phyloP scores from a whole-genome alignment of 257 asterid species.

The Ehretia macrophylla region DNA sequence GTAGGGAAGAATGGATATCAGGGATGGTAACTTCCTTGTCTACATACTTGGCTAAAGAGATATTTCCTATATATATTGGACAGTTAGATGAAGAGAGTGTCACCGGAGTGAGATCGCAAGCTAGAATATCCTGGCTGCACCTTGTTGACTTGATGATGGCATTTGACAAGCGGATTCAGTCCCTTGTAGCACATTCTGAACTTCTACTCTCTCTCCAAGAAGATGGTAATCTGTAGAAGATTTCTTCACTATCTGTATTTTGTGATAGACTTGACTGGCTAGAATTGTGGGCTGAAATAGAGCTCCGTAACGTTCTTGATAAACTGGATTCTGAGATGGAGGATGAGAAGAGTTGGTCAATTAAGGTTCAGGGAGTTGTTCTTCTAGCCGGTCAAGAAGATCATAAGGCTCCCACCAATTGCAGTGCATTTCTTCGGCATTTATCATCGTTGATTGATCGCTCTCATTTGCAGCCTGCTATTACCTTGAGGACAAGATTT shows the following conservation, averaged over 20 bases:
- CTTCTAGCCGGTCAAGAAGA: slow-evolving; percentile 57
- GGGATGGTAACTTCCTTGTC: slow-evolving; percentile 77
- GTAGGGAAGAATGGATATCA: slow-evolving; percentile 97
- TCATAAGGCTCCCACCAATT: slow-evolving; percentile 59
- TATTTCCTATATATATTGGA: slow-evolving; percentile 48
- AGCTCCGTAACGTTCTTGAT: slow-evolving; percentile 54
- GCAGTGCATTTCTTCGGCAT: slow-evolving; percentile 46
- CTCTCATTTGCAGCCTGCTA: slow-evolving; percentile 70
- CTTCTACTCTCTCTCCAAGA: too few relatives aligned
- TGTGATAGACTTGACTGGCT: slow-evolving; percentile 97
- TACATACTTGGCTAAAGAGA: slow-evolving; percentile 77
- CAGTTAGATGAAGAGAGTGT: slow-evolving; percentile 64
- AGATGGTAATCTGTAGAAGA: slow-evolving; percentile 48
- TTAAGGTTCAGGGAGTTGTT: slow-evolving; percentile 30
- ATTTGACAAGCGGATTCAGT: slow-evolving; percentile 64
- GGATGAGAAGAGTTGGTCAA: slow-evolving; percentile 68
- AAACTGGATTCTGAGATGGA: slow-evolving; percentile 61
- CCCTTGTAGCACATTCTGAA: slow-evolving; percentile 71
- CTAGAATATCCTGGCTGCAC: slow-evolving; percentile 72
- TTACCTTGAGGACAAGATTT: slow-evolving; percentile 67
- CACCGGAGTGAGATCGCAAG: too few relatives aligned
- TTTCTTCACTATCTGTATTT: slow-evolving; percentile 74
- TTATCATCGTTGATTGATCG: slow-evolving; percentile 63
- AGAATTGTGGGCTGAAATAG: slow-evolving; percentile 85
- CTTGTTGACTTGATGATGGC: slow-evolving; percentile 79